Percentiles rank a stretch among this genome's conserved stretches.
Conservation (phyloP, 176 grass and related monocot genomes). For the Raddia guianensis region DNA sequence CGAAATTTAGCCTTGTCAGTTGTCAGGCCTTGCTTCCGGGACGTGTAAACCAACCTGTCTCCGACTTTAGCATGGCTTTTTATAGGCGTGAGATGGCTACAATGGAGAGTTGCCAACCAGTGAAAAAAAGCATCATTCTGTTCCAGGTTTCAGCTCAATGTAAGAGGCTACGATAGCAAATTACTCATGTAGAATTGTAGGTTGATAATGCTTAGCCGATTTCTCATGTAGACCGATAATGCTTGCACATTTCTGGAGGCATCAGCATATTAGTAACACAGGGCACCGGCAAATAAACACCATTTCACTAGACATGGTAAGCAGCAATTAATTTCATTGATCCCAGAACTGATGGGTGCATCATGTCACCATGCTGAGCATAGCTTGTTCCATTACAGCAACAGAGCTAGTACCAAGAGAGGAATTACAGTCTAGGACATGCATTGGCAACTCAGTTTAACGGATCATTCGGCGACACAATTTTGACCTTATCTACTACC, state of each 20-base stretch:
- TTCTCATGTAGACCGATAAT: neutral
- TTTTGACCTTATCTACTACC: constrained; percentile 40
- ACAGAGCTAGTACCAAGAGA: constrained; percentile 33
- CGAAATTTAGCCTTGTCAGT: constrained; percentile 3
- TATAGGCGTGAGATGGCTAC: neutral
- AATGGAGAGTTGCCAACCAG: neutral
- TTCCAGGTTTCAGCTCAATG: neutral
- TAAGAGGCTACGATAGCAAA: neutral
- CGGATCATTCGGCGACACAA: constrained; percentile 40
- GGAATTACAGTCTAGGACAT: constrained; percentile 15
- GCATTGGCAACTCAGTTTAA: constrained; percentile 31
- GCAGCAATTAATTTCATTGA: constrained; percentile 5
- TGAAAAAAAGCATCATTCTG: neutral
- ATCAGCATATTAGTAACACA: neutral
- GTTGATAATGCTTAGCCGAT: neutral
- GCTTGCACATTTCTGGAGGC: neutral
- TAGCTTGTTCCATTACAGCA: constrained; percentile 58
- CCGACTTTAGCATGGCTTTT: constrained; percentile 33
- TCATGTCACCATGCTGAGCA: constrained; percentile 1
- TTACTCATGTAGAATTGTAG: neutral
- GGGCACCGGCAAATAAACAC: neutral
- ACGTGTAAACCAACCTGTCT: neutral
- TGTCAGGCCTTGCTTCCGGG: neutral
- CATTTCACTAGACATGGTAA: neutral
- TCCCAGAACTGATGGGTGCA: neutral